phyloP scores from a whole-genome alignment of 805 yeast genomes.

The Brettanomyces bruxellensis region DNA sequence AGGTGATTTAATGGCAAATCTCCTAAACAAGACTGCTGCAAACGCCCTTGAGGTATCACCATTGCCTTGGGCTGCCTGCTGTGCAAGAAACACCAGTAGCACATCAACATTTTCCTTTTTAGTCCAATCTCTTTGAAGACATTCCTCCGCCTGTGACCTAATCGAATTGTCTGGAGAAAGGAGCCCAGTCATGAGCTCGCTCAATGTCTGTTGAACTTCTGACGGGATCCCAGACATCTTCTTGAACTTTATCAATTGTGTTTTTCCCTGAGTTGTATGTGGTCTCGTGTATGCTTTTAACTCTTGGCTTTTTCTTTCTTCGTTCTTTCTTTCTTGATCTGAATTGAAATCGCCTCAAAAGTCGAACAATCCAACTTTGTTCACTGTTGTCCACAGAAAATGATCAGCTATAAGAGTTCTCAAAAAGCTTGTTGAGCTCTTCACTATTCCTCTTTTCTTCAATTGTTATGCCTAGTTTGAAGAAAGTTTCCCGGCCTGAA shows the following conservation, averaged over 20 bases:
- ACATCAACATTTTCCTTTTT: slow-evolving; percentile 56
- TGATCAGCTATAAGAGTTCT: neutral
- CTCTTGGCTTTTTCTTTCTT: neutral
- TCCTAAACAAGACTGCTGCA: slow-evolving; percentile 82
- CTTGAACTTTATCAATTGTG: neutral
- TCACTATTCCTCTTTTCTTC: neutral
- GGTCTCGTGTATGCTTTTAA: neutral
- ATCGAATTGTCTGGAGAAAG: slow-evolving; percentile 69
- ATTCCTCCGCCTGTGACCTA: slow-evolving; percentile 69
- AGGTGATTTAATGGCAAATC: slow-evolving; percentile 77
- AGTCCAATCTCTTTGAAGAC: slow-evolving; percentile 71
- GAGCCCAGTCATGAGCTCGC: slow-evolving; percentile 53
- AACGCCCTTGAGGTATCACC: slow-evolving; percentile 56
- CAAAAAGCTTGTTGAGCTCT: neutral
- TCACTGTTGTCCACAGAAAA: too few relatives aligned
- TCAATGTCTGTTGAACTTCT: slow-evolving; percentile 47
- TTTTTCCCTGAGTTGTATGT: neutral
- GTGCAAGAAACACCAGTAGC: slow-evolving; percentile 69
- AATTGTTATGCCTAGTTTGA: too few relatives aligned
- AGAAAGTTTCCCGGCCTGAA: too few relatives aligned
- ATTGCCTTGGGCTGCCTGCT: slow-evolving; percentile 60
- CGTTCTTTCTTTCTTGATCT: neutral
- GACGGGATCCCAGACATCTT: slow-evolving; percentile 47
- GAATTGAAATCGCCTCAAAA: neutral
- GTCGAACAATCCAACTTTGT: neutral